Base-by-base conservation (phyloP, 2,329 filamentous ascomycete genomes). In the Sclerotinia borealis region DNA sequence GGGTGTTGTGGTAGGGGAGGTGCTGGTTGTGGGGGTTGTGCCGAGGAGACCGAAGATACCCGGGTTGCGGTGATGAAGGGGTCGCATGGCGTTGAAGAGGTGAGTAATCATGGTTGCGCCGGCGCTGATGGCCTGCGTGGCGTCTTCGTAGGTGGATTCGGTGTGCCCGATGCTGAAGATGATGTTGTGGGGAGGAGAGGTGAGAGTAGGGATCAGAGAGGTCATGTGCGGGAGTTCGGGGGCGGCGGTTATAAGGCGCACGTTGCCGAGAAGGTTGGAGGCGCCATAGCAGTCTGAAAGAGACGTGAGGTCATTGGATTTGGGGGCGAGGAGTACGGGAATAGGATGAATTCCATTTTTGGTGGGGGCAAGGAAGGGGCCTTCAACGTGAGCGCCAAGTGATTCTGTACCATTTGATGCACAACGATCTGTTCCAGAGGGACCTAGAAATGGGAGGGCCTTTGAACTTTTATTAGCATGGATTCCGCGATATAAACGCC, bases 51-150 rank as follows among this genome's bases (percentile, higher is more conserved):
- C 93, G 74, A 96, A 96, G 70, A 96, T 86, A 43, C 92, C 92
- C 0, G 93, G 92, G 76, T 96, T 92, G 64, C 93, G 89, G 79
- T 97, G 92, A 75, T 95, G 91, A 58, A 96, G 85, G 17, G 92
- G 92, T 0, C 87, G 84, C 92, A 96, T 96, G 31, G 92, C 92
- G 75, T 96, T 96, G 84, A 96, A 96, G 1, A 96, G 81, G 72
- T 96, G 92, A 0, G 92, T 96, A 68, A 96, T 90, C 91, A 96
- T 96, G 55, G 84, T 90, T 2, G 90, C 91, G 59, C 92, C 92
- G 8, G 86, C 82, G n/a, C 79, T 80, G 4, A 95, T 83, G 25
- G 90, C 90, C 5, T 79, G 77, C 4, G 88, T 85, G 1, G 90
- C 91, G 73, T 93, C 83, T 75, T 96, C 91, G 73, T 93, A 96